Evolutionary conservation across 768 basidiomycete genomes (phyloP).

Genomic region (Lentinus brumalis): DNA sequence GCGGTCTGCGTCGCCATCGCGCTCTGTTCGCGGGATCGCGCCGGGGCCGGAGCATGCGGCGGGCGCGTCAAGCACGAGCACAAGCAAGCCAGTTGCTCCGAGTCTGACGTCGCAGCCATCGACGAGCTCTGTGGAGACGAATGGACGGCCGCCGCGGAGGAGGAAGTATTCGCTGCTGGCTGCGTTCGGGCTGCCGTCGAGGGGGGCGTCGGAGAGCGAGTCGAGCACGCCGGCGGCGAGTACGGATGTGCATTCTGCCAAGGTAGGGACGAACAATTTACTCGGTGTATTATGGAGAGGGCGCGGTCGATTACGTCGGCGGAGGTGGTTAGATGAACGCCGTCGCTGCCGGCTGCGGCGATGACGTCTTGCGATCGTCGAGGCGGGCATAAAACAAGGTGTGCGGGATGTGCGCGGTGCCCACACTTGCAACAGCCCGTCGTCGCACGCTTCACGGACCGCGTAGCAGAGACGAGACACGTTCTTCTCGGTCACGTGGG

Average conservation of each 20-base stretch:
- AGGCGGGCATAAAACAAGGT: slow-evolving; percentile 3
- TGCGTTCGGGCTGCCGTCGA: slow-evolving; percentile 23
- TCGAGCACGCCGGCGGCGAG: background rate
- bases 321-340: slow-evolving; percentile 2
- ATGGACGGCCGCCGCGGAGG: slow-evolving; percentile 13
- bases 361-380: slow-evolving; percentile 15
- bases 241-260: background rate
- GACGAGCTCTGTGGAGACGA: background rate
- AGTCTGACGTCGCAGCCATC: slow-evolving; percentile 2
- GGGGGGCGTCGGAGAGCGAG: slow-evolving; percentile 2
- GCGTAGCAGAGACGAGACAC: background rate
- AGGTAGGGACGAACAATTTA: slow-evolving; percentile 9
- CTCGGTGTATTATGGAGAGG: background rate
- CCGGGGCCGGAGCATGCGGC: background rate
- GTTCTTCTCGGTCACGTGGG: slow-evolving; percentile 20
- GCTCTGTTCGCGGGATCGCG: background rate
- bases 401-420: background rate
- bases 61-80: background rate
- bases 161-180: slow-evolving; percentile 30
- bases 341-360: background rate
- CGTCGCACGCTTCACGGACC: background rate
- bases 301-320: slow-evolving; percentile 5
- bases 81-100: background rate
- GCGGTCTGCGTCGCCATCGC: background rate
- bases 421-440: no score